Conservation (phyloP, 106 monocot species). For the Dendrobium officinale region DNA sequence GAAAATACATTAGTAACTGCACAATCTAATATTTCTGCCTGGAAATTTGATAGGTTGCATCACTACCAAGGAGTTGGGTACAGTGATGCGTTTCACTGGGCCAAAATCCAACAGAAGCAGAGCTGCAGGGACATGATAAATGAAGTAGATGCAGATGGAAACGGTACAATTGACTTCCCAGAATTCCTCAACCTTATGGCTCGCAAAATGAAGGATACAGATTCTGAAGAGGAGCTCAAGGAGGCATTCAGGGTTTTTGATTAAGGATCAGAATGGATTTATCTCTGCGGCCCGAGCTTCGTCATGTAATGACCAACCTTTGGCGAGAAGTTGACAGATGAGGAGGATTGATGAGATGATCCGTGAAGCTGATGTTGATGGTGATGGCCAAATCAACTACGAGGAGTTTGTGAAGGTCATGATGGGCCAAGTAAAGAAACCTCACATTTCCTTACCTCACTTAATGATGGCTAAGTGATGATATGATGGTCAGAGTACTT, state of each 20-base stretch:
- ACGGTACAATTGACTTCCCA: slow-evolving; percentile 24
- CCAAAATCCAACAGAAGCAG: slow-evolving; percentile 23
- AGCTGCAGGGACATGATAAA: slow-evolving; percentile 26
- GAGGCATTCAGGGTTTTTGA: slow-evolving; percentile 25
- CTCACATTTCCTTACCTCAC: neutral
- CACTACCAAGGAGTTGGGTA: slow-evolving; percentile 25
- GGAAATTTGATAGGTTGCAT: slow-evolving; percentile 14
- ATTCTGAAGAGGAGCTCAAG: slow-evolving; percentile 28
- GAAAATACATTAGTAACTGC: neutral
- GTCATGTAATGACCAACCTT: slow-evolving; percentile 31
- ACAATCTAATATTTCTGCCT: neutral
- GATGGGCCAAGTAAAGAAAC: slow-evolving; percentile 22
- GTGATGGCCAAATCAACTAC: slow-evolving; percentile 28
- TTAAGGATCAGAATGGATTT: slow-evolving; percentile 27
- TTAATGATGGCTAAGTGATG: neutral
- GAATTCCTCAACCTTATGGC: slow-evolving; percentile 27
- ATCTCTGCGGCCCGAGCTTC: slow-evolving; percentile 26
- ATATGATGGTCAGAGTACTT: neutral
- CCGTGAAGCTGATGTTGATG: slow-evolving; percentile 26
- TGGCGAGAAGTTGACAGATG: slow-evolving; percentile 14
- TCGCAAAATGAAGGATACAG: slow-evolving; percentile 22
- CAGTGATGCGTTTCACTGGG: slow-evolving; percentile 23
- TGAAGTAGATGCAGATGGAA: slow-evolving; percentile 27
- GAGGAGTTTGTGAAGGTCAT: slow-evolving; percentile 27
- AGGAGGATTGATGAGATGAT: slow-evolving; percentile 30